Evolutionary conservation across 306 rosid species (phyloP), one percentile per base, ranked within the genome.

Genomic region (Inga laurina): DNA sequence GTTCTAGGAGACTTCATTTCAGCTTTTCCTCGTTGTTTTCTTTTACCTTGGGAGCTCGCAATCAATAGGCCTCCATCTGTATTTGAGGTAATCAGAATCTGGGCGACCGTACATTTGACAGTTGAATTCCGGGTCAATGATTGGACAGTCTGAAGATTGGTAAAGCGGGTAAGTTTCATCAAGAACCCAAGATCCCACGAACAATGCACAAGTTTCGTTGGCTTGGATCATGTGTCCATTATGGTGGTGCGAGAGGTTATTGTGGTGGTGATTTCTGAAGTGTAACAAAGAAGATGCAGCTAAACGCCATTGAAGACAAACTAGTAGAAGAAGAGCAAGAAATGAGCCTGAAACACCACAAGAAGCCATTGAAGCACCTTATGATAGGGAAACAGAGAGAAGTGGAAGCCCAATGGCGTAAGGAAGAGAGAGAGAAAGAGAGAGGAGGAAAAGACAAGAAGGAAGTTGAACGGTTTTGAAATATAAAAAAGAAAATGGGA

Each of bases 51-150:
- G 99, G 81, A 94, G 98, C 82, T 96, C 98, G 70, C 99, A 96
- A 76, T 94, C 88, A 66, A 94, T 91, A 54, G 99, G 99, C 61
- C 88, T 89, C 99, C 99, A 96, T 37, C 95, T 85, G 57, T 94
- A 94, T 54, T 88, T 91, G 76, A 94, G 97, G 87, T 96, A 96
- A 74, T 84, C 89, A 1, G 94, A 87, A 81, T 96, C 99, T 18
- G 99, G 99, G 12, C 99, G 97, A 14, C 99, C 99, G 77, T 85
- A 91, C 90, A 85, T 79, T 87, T 96, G 97, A 86, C 99, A 96
- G 64, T 96, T 92, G 94, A 94, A 96, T 87, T 91, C 82, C 3
- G 98, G 91, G 77, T 96, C 99, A 72, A 96, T 91, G 79, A 91
- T 68, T 3, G 99, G 98, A 44, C 99, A 96, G 72, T 71, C 82